Conservation (phyloP, 306 rosid species). For the Elaeagnus macrophylla region DNA sequence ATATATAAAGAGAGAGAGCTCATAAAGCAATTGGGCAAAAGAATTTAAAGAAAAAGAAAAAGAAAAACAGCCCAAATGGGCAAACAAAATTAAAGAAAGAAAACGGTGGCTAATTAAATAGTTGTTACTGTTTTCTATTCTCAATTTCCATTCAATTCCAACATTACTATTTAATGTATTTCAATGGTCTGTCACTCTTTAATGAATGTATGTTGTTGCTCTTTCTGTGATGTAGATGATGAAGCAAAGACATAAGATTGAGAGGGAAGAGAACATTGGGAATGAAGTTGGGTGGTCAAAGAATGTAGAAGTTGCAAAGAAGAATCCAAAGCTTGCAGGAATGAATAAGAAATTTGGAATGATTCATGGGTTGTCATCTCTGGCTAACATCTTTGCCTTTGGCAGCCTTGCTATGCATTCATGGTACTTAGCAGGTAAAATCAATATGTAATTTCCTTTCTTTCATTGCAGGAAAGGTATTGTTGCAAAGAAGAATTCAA, state of each 20-base stretch:
- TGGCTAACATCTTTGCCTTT: conserved; percentile 85
- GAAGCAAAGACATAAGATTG: conserved; percentile 96
- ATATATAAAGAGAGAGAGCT: no score
- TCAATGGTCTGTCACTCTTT: no score
- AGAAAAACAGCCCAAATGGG: no score
- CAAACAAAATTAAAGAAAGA: no score
- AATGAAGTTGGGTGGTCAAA: conserved; percentile 93
- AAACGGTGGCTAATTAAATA: no score
- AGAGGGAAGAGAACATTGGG: conserved; percentile 73
- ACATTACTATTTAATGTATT: no score
- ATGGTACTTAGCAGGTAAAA: conserved; percentile 91
- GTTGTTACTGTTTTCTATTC: no score
- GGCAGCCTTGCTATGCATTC: conserved; percentile 96
- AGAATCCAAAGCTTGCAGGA: conserved; percentile 79
- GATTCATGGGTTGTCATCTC: conserved; percentile 96
- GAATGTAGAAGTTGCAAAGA: conserved; percentile 81
- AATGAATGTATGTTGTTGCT: neutral
- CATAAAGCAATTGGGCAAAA: no score
- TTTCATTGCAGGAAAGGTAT: neutral
- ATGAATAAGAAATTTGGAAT: conserved; percentile 98
- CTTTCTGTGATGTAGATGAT: conserved; percentile 58
- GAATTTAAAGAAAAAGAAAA: no score
- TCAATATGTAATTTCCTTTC: conserved; percentile 35
- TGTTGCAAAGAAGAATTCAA: conserved; percentile 10
- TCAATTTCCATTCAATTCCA: no score